These are phyloP conservation scores for Geoglossum cookeanum DNA, from an alignment of 2,329 filamentous ascomycete species.

Conservation along the genomic window DNA sequence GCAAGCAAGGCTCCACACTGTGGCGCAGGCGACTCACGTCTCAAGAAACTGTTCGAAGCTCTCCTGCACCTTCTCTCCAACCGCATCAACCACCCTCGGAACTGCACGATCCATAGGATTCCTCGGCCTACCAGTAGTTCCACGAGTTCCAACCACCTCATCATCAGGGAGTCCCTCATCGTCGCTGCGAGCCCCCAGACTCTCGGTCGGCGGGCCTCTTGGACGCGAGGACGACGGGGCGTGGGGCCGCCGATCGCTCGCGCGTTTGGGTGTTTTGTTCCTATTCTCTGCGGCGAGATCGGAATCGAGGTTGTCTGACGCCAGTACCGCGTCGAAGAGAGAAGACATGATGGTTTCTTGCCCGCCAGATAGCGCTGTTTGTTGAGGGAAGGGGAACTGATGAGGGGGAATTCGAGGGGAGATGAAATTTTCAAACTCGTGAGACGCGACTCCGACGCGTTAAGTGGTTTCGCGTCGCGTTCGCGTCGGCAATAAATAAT, in stretches of 20 bases:
- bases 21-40: constrained; percentile 29
- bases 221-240: constrained; percentile 34
- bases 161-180: constrained; percentile 38
- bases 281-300: constrained; percentile 17
- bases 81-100: constrained; percentile 55
- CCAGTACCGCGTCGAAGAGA: constrained; percentile 29
- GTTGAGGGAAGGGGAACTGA: background rate
- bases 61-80: constrained; percentile 54
- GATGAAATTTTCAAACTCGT: background rate
- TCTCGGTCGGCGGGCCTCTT: constrained; percentile 31
- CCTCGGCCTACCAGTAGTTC: constrained; percentile 25
- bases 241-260: constrained; percentile 17
- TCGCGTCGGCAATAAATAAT: background rate
- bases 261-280: constrained; percentile 20
- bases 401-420: background rate
- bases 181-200: constrained; percentile 34
- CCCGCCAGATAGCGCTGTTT: background rate
- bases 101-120: constrained; percentile 33
- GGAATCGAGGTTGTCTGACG: constrained; percentile 23
- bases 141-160: constrained; percentile 35
- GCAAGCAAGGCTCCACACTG: background rate
- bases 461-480: constrained; percentile 3
- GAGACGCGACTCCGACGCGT: constrained; percentile 4
- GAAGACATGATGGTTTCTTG: constrained; percentile 26
- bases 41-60: constrained; percentile 69